Evolutionary conservation across 257 asterid species (phyloP), one percentile per base, ranked within the genome.

Genomic region (Gardenia jasminoides): DNA sequence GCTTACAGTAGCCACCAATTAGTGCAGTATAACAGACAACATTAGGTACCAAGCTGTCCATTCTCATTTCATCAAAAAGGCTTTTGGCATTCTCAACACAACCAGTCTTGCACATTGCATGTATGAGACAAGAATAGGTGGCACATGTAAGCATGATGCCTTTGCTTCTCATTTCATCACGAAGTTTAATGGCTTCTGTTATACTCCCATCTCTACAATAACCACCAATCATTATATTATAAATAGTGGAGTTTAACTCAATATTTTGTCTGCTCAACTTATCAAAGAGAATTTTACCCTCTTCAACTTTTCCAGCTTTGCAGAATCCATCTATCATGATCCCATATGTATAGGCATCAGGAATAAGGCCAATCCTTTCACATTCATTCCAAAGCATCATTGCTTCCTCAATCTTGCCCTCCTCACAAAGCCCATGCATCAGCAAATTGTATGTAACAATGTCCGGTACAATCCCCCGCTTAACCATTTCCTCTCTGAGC

Each of bases 21-120:
- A 94, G 80, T 41, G 97, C 98, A 76, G 98, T 94, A 81, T 91
- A 92, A 81, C 97, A 90, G 71, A 92, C 87, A 80, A 92, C 97
- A 82, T 92, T 75, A 28, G 97, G 98, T 50, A 75, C 71, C 86
- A 94, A 83, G 64, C 94, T 89, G 46, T 90, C 92, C 72, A 72
- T 84, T 82, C 84, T 84, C 97, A 92, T 94, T 79, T 82, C 91
- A 52, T 81, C 84, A 67, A 90, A 79, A 79, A 92, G 88, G 74
- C 58, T 26, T 79, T 82, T 88, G 4, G 97, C 88, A 50, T 88
- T 90, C 54, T 90, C 89, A 77, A 87, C 79, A 77, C 74, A 83
- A 31, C 94, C 88, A 61, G 59, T 54, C 24, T 76, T 87, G 88
- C 98, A 78, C 90, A 91, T 76, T 80, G 97, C 98, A 80, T 92